These are phyloP conservation scores for Parsonsia alboflavescens DNA, from an alignment of 257 asterid genomes.

Conservation along the genomic window DNA sequence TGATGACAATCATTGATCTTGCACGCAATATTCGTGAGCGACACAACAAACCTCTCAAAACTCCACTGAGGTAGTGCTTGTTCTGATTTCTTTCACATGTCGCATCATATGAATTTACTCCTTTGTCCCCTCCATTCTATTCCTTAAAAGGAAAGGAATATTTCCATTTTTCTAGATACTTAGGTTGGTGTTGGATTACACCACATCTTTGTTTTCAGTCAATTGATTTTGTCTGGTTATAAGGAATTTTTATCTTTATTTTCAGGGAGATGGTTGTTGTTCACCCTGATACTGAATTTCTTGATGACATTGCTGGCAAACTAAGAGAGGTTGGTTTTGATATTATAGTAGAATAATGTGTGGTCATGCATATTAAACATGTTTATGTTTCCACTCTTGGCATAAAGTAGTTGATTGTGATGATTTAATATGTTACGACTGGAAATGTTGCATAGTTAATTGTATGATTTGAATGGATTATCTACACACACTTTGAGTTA, in stretches of 20 bases:
- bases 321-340: slow-evolving; percentile 45
- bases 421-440: neutral
- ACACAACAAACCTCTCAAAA: slow-evolving; percentile 83
- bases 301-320: slow-evolving; percentile 72
- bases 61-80: slow-evolving; percentile 50
- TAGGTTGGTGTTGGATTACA: neutral
- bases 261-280: slow-evolving; percentile 86
- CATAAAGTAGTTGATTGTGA: neutral
- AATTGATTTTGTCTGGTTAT: neutral
- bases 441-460: neutral
- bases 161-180: neutral
- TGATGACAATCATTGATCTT: slow-evolving; percentile 85
- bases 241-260: neutral
- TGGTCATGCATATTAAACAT: neutral
- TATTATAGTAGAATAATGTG: neutral
- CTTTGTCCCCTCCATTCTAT: neutral
- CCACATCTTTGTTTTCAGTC: neutral
- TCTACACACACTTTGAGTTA: neutral
- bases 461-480: neutral
- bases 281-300: slow-evolving; percentile 83
- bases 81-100: neutral
- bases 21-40: slow-evolving; percentile 95
- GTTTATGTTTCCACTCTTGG: neutral
- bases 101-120: neutral
- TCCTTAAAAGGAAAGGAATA: neutral